Base-by-base conservation (phyloP, 495 filamentous ascomycete genomes). In the Corynascus novoguineensis region DNA sequence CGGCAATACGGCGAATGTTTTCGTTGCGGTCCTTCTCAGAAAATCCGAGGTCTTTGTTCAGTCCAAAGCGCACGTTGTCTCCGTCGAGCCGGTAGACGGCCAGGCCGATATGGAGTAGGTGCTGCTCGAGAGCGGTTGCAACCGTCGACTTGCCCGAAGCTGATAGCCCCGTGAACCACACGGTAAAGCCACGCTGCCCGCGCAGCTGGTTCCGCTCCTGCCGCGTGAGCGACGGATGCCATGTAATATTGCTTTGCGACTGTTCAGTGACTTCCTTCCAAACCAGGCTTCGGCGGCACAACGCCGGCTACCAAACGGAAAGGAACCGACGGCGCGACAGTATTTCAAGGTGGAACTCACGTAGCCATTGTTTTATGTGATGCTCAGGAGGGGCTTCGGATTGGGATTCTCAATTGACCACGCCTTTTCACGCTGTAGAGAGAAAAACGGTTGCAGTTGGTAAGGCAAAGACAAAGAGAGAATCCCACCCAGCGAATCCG, bases 31-130 rank as follows among this genome's bases (percentile, higher is more conserved):
- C 93, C 64, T 82, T 81, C 65, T 95, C 91, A 61, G 83, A 87
- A 79, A 97, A 97, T 4, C 92, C 92, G 31, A 97, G 81, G 77
- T 98, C 92, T 71, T 91, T 91, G 80, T 98, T 98, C 63, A 98
- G 78, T 2, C 93, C 95, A 79, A 97, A 97, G 56, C 93, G 92
- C 66, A 98, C 85, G 78, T 98, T 98, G 81, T 98, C 93, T 64
- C 93, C 93, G 73, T 98, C 93, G 17, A 98, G 85, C 1, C 95
- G 84, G 78, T 98, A 98, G 53, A 91, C 88, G 57, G 86, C 78
- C 14, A 95, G 72, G 15, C 85, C 85, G 17, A 86, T 78, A 67
- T 93, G 90, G 49, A 98, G 84, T 15, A 98, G 85, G 70, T 95
- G 88, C 73, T 95, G 91, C 76, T 98, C 93, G 17, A 97, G 88